Evolutionary conservation across 2,329 filamentous ascomycete species (phyloP), one percentile per base, ranked within the genome.

Genomic region (Mycosphaerella arachidis): DNA sequence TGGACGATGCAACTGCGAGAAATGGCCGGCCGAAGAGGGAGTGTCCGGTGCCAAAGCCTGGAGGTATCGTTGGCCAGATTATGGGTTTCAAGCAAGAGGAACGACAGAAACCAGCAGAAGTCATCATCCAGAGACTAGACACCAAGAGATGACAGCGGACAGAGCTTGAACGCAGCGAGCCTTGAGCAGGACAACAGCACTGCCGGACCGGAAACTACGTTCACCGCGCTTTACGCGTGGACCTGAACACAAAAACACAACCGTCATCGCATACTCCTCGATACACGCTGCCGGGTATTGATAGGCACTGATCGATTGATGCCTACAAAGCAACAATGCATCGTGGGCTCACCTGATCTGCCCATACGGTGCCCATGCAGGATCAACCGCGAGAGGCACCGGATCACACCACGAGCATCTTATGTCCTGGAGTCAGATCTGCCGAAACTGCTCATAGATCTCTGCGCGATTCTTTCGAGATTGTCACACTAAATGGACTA

Each of bases 41-140:
- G 73, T 99, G 94, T 72, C 94, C 94, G 0, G 86, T 99, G 12
- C 94, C 94, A 5, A 97, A 97, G 76, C 93, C 94, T 0, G 82
- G 86, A 33, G 92, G 92, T 2, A 77, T 92, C 35, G 77, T 96
- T 50, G 90, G 90, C 12, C 84, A 89, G 71, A 79, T 93, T 67
- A 76, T 94, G 63, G 91, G 90, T 0, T 89, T 93, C 71, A 82
- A 81, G 66, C 67, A 72, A 33, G 68, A 73, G 46, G 65, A 69
- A 48, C 62, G 55, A 53, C 62, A 63, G 27, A 61, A 58, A 53
- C 59, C 65, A 20, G 40, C 61, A 5, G 66, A 72, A 55, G 66
- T 73, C 24, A 62, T 73, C 33, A 67, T 73, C 30, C 63, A 68
- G 57, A 56, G 53, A 20, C 18, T 71, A 46, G 61, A 66, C 31